phyloP scores from a whole-genome alignment of 2,329 filamentous ascomycete species.

The Hymenoscyphus infarciens region DNA sequence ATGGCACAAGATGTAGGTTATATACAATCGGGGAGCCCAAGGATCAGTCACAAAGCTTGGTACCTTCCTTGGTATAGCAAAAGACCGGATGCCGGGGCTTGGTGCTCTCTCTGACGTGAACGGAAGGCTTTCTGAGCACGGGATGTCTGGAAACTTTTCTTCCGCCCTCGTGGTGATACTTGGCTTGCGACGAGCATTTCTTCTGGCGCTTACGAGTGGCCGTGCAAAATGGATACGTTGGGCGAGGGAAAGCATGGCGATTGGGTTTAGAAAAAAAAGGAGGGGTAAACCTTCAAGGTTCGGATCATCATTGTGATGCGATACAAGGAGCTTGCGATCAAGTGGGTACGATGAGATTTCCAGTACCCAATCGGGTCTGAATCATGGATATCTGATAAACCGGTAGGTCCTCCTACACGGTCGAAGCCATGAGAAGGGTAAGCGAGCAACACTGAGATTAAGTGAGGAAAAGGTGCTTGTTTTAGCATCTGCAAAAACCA shows the following conservation, averaged over 20 bases:
- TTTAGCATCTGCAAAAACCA: no score
- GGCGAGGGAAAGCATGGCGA: not conserved
- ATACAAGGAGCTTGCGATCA: slow-evolving; percentile 13
- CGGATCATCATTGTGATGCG: not conserved
- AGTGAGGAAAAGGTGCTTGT: no score
- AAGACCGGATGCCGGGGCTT: slow-evolving; percentile 28
- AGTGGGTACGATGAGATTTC: slow-evolving; percentile 10
- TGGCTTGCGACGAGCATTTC: slow-evolving; percentile 17
- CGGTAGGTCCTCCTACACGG: not conserved
- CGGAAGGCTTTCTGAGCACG: slow-evolving; percentile 12
- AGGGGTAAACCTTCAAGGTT: not conserved
- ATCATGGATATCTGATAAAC: not conserved
- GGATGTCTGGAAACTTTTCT: slow-evolving; percentile 23
- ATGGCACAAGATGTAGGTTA: slow-evolving; percentile 21
- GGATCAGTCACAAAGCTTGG: slow-evolving; percentile 12
- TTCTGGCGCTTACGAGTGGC: not conserved
- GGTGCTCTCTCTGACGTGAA: slow-evolving; percentile 23
- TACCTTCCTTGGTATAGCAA: slow-evolving; percentile 22
- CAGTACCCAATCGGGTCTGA: slow-evolving; percentile 6
- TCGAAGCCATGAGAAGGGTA: no score
- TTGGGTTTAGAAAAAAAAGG: not conserved
- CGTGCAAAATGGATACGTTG: not conserved
- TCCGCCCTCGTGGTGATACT: slow-evolving; percentile 21
- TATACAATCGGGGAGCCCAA: slow-evolving; percentile 24
- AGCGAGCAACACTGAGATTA: no score